phyloP scores from a whole-genome alignment of 495 filamentous ascomycete genomes.

The Pyrenula aspistea region DNA sequence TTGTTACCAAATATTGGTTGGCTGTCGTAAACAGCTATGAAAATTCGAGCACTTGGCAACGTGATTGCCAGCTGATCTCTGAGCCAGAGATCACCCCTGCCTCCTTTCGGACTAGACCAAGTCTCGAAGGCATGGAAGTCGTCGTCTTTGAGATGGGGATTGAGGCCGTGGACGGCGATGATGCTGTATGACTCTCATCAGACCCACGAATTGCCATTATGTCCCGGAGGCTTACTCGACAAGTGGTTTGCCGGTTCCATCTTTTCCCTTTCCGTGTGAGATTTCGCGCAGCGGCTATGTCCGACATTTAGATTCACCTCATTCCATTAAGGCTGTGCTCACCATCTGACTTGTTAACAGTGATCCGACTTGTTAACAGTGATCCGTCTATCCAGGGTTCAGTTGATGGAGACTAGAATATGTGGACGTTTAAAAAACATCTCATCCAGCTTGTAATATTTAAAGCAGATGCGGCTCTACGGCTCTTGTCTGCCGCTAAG shows the following conservation, averaged over 20 bases:
- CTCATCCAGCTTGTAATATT: not conserved
- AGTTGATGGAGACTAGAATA: not conserved
- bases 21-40: not conserved
- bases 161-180: not conserved
- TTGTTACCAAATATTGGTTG: not conserved
- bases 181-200: not conserved
- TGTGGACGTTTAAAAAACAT: not conserved
- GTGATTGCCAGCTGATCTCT: not conserved
- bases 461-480: not conserved
- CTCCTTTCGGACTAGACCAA: not conserved
- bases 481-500: not conserved
- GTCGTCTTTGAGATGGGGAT: not conserved
- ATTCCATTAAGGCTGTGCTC: not conserved
- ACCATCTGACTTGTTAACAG: not conserved
- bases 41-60: not conserved
- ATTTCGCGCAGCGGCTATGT: not conserved
- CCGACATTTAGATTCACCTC: not conserved
- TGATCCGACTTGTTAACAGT: not conserved
- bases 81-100: not conserved
- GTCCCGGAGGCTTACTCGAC: not conserved
- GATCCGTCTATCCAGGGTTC: not conserved
- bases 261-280: not conserved
- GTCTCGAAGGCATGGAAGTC: not conserved
- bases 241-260: not conserved
- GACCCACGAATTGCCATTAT: not conserved